Conservation (phyloP, 768 basidiomycete species). For the Gyrodon lividus region DNA sequence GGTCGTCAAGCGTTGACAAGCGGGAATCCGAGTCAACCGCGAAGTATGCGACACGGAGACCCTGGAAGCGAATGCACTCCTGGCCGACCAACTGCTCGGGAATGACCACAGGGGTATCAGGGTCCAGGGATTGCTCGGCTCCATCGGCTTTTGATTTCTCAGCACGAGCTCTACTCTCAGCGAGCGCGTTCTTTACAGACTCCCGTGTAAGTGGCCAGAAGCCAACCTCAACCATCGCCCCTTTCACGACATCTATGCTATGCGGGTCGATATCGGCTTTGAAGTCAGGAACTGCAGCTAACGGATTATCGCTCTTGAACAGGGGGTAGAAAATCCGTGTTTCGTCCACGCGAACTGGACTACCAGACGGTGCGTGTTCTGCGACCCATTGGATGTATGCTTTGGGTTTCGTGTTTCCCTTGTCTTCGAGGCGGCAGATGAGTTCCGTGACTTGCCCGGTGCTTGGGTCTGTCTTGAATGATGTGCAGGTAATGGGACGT, state of each 20-base stretch:
- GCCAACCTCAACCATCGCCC: constrained; percentile 84
- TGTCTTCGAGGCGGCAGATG: constrained; percentile 74
- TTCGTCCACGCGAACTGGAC: constrained; percentile 85
- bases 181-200: constrained; percentile 59
- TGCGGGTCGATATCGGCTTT: constrained; percentile 78
- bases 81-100: constrained; percentile 78
- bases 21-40: constrained; percentile 85
- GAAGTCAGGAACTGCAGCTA: constrained; percentile 67
- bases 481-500: constrained; percentile 89
- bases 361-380: constrained; percentile 71
- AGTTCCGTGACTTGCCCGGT: constrained; percentile 80
- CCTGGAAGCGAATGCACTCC: constrained; percentile 96
- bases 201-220: constrained; percentile 83
- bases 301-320: constrained; percentile 92
- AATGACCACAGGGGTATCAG: constrained; percentile 69
- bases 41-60: constrained; percentile 93
- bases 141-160: constrained; percentile 54
- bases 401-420: constrained; percentile 76
- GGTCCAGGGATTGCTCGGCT: constrained; percentile 34
- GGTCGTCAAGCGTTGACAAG: constrained; percentile 61
- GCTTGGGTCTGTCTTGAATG: constrained; percentile 71
- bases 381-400: constrained; percentile 98
- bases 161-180: constrained; percentile 62
- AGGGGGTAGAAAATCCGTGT: constrained; percentile 89
- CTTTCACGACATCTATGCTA: constrained; percentile 76